Percentiles rank a stretch among this genome's conserved stretches.
phyloP scores from a whole-genome alignment of 768 basidiomycete genomes.

The Lentinula aciculospora region DNA sequence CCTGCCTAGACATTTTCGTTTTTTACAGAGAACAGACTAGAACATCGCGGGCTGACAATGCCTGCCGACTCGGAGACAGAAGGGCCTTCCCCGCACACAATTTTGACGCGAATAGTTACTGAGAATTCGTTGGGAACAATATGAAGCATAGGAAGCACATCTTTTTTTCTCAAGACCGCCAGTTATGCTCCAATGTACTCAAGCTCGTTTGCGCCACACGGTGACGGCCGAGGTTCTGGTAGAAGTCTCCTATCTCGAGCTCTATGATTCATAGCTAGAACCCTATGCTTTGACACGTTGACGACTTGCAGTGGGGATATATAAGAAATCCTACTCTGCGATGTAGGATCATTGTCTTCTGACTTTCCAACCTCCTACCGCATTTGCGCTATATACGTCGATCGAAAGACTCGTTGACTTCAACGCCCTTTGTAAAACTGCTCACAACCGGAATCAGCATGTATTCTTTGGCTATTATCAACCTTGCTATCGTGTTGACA shows the following conservation, averaged over 20 bases:
- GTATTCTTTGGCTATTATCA: background rate
- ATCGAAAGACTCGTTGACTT: background rate
- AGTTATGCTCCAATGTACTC: background rate
- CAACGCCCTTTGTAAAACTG: background rate
- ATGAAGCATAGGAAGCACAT: background rate
- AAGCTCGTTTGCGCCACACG: background rate
- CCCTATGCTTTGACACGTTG: background rate
- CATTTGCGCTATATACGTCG: background rate
- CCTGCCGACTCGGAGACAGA: too few species aligned
- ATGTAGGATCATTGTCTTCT: background rate
- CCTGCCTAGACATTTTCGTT: too few species aligned
- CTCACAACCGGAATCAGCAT: background rate
- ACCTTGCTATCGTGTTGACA: background rate
- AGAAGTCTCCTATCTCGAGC: background rate
- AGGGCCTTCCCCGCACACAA: background rate
- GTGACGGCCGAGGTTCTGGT: background rate
- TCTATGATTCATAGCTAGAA: background rate
- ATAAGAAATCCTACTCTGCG: background rate
- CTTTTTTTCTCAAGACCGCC: background rate
- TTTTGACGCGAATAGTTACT: background rate
- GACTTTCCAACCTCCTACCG: background rate
- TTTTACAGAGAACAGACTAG: too few species aligned
- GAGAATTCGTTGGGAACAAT: too few species aligned
- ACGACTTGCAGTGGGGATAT: background rate
- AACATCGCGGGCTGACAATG: background rate